Conservation (phyloP, 805 yeast species). For the Metahyphopichia silvanorum region DNA sequence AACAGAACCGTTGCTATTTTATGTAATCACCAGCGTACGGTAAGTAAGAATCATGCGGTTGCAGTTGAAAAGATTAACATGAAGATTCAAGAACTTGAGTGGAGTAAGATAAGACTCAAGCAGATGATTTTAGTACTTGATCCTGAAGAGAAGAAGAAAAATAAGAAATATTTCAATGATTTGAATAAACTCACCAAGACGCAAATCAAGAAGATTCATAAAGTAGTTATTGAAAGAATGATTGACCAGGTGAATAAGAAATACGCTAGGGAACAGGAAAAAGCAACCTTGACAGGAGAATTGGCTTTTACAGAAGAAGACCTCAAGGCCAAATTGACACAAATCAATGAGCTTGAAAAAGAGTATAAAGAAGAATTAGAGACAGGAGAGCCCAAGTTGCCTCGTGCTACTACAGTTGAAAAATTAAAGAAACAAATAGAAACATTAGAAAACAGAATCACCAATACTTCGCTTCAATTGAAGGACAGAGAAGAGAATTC, state of each 20-base stretch:
- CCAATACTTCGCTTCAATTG: constrained; percentile 66
- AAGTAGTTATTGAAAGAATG: constrained; percentile 60
- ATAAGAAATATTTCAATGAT: constrained; percentile 62
- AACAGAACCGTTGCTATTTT: constrained; percentile 92
- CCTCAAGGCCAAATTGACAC: constrained; percentile 54
- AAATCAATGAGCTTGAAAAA: constrained; percentile 48
- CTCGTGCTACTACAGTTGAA: constrained; percentile 53
- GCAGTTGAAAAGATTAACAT: constrained; percentile 78
- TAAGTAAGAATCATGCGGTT: constrained; percentile 78
- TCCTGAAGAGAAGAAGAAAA: constrained; percentile 46
- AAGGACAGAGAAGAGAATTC: constrained; percentile 94
- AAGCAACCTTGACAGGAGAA: constrained; percentile 43
- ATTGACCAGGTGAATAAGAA: constrained; percentile 61
- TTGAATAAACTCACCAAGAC: constrained; percentile 64
- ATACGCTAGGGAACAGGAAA: constrained; percentile 75
- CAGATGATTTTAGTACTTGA: constrained; percentile 69
- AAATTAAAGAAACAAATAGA: constrained; percentile 71
- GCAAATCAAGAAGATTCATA: constrained; percentile 57
- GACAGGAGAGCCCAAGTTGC: constrained; percentile 56
- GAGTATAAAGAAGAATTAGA: constrained; percentile 57
- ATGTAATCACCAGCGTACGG: constrained; percentile 96
- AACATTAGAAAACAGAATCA: constrained; percentile 66
- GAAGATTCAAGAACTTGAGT: constrained; percentile 71
- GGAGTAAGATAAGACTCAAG: constrained; percentile 79
- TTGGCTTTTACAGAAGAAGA: constrained; percentile 38